Percentiles rank a stretch among this genome's conserved stretches.
phyloP scores from a whole-genome alignment of 192 early-diverging fungal genomes.

The Coemansia sp. region DNA sequence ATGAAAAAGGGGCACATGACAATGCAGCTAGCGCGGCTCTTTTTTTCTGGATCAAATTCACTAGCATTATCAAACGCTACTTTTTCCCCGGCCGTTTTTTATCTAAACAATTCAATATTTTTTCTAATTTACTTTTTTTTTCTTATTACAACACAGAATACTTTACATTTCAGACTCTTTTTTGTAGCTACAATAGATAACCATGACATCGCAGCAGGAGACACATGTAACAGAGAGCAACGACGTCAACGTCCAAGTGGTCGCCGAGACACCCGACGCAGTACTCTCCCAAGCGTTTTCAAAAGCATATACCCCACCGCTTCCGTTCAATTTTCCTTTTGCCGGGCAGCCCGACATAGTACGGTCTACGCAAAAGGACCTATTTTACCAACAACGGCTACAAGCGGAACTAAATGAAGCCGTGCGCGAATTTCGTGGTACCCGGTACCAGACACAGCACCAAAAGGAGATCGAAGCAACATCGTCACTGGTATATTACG shows the following conservation, averaged over 20 bases:
- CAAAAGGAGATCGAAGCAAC: slow-evolving; percentile 64
- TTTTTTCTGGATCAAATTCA: no score
- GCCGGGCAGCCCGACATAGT: slow-evolving; percentile 84
- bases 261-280: not conserved
- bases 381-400: slow-evolving; percentile 74
- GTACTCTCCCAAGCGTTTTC: no score
- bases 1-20: no score
- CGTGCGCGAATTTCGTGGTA: slow-evolving; percentile 66
- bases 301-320: not conserved
- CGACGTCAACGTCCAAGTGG: slow-evolving; percentile 16
- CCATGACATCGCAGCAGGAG: not conserved
- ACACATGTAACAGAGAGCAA: not conserved
- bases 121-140: no score
- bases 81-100: no score
- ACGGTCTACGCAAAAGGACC: slow-evolving; percentile 88
- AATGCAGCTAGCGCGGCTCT: no score
- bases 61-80: no score
- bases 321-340: slow-evolving; percentile 60
- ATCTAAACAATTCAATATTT: no score
- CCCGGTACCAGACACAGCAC: slow-evolving; percentile 57
- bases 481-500: slow-evolving; percentile 73
- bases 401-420: slow-evolving; percentile 65
- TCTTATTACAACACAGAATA: no score
- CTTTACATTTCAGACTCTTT: no score
- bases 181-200: no score